A percentile compares a stretch with the other conserved stretches of the same genome.
These are phyloP conservation scores for Aaosphaeria arxii DNA, from an alignment of 2,329 filamentous ascomycete species.

Conservation along the genomic window DNA sequence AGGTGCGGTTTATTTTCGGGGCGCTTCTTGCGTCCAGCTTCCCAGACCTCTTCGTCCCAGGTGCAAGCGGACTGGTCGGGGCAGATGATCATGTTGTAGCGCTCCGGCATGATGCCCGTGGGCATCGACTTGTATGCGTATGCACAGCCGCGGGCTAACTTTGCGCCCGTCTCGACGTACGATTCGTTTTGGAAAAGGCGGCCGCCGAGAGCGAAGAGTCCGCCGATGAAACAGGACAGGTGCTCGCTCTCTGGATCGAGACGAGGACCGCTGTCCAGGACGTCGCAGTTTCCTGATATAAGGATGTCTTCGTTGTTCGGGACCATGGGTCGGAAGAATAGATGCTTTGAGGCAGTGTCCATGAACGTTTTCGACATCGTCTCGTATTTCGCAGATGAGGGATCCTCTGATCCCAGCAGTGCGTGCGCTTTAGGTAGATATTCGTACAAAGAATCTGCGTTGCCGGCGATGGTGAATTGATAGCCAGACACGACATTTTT, in stretches of 20 bases:
- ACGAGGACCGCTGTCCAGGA: slow-evolving; percentile 18
- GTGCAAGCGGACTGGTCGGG: slow-evolving; percentile 36
- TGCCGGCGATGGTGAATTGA: slow-evolving; percentile 32
- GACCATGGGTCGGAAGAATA: slow-evolving; percentile 49
- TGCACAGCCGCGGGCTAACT: slow-evolving; percentile 58
- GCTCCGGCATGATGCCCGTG: slow-evolving; percentile 59
- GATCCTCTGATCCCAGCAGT: slow-evolving; percentile 43
- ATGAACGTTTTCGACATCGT: slow-evolving; percentile 54
- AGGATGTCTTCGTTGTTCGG: slow-evolving; percentile 45
- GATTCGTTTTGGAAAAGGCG: slow-evolving; percentile 51
- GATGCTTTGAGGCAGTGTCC: slow-evolving; percentile 40
- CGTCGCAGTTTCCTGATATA: slow-evolving; percentile 43
- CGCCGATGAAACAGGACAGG: slow-evolving; percentile 58
- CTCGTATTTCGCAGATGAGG: slow-evolving; percentile 43
- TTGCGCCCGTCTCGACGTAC: slow-evolving; percentile 53
- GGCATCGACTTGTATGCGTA: slow-evolving; percentile 57
- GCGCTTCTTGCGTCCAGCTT: slow-evolving; percentile 27
- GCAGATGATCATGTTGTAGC: slow-evolving; percentile 53
- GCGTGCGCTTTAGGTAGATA: slow-evolving; percentile 46
- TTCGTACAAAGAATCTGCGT: slow-evolving; percentile 34
- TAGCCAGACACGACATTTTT: slow-evolving; percentile 26
- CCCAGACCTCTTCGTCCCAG: slow-evolving; percentile 53
- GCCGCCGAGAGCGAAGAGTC: slow-evolving; percentile 57
- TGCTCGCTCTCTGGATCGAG: slow-evolving; percentile 53
- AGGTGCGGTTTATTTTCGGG: slow-evolving; percentile 25